A percentile compares a stretch with the other conserved stretches of the same genome.
phyloP scores from a whole-genome alignment of 106 monocot species.

The Allium cepa region DNA sequence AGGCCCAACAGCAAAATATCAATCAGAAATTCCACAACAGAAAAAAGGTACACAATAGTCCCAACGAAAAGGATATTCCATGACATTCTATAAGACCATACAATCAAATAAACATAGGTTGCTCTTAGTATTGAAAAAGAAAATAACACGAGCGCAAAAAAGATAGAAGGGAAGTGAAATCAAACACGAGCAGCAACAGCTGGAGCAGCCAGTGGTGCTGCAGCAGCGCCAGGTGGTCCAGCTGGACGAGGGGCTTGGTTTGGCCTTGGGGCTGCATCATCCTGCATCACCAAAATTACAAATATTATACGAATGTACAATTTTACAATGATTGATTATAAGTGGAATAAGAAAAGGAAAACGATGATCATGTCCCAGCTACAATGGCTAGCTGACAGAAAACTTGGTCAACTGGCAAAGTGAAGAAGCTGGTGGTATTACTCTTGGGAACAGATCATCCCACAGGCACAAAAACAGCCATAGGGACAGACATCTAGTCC shows the following conservation, averaged over 20 bases:
- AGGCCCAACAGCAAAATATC: too few relatives aligned
- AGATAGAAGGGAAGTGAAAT: not conserved
- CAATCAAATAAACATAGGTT: not conserved
- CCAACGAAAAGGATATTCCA: too few relatives aligned
- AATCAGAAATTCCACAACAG: too few relatives aligned
- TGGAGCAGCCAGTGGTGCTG: not conserved
- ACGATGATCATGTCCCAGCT: not conserved
- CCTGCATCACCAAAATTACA: not conserved
- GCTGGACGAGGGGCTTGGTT: not conserved
- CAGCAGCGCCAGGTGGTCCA: not conserved
- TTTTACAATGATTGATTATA: not conserved
- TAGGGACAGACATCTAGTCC: slow-evolving; percentile 16
- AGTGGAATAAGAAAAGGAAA: not conserved
- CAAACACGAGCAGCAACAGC: too few relatives aligned
- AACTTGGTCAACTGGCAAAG: slow-evolving; percentile 24
- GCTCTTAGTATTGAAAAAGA: not conserved
- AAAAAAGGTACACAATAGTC: too few relatives aligned
- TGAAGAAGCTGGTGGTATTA: slow-evolving; percentile 20
- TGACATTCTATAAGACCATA: not conserved
- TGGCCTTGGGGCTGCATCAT: not conserved
- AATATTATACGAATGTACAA: not conserved
- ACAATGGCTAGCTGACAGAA: slow-evolving; percentile 20
- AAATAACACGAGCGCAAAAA: not conserved
- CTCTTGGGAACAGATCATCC: slow-evolving; percentile 22
- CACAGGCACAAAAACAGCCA: slow-evolving; percentile 11